These are phyloP conservation scores for Trichoderma erinaceum DNA, from an alignment of 495 filamentous ascomycete genomes.

Conservation along the genomic window DNA sequence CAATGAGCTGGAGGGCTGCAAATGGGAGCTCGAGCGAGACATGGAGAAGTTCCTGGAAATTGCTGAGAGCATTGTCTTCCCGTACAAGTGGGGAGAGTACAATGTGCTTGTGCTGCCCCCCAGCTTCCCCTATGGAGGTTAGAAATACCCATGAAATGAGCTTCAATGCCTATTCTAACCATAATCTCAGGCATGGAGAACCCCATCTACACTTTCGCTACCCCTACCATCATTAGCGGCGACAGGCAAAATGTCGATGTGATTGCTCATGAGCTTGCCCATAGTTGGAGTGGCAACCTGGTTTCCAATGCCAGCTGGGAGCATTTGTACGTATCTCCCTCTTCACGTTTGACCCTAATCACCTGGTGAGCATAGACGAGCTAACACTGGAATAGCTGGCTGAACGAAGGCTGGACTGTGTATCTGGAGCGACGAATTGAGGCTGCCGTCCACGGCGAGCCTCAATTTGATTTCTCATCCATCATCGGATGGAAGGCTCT, in stretches of 20 bases:
- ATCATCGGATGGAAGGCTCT: conserved; percentile 75
- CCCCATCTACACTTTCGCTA: conserved; percentile 87
- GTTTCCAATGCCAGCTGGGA: conserved; percentile 91
- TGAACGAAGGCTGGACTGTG: conserved; percentile 94
- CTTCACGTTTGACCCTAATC: neutral
- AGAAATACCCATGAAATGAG: conserved; percentile 3
- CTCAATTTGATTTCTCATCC: conserved; percentile 84
- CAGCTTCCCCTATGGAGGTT: conserved; percentile 74
- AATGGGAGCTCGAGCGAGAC: conserved; percentile 84
- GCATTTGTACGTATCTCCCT: conserved; percentile 57
- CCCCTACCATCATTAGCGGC: conserved; percentile 84
- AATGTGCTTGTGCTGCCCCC: conserved; percentile 88
- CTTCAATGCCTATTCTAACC: neutral
- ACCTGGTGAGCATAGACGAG: neutral
- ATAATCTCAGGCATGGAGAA: conserved; percentile 79
- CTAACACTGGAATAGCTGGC: conserved; percentile 48
- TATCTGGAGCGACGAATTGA: conserved; percentile 82
- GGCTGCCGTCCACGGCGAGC: conserved; percentile 64
- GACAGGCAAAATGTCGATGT: conserved; percentile 94
- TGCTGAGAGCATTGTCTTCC: conserved; percentile 81
- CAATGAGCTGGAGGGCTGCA: conserved; percentile 73
- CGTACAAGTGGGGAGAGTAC: conserved; percentile 90
- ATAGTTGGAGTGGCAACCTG: conserved; percentile 91
- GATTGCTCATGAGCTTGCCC: conserved; percentile 89
- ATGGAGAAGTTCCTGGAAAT: conserved; percentile 86